These are phyloP conservation scores for Sugiyamaella japonica DNA, from an alignment of 1,139 yeast genomes.

Conservation along the genomic window DNA sequence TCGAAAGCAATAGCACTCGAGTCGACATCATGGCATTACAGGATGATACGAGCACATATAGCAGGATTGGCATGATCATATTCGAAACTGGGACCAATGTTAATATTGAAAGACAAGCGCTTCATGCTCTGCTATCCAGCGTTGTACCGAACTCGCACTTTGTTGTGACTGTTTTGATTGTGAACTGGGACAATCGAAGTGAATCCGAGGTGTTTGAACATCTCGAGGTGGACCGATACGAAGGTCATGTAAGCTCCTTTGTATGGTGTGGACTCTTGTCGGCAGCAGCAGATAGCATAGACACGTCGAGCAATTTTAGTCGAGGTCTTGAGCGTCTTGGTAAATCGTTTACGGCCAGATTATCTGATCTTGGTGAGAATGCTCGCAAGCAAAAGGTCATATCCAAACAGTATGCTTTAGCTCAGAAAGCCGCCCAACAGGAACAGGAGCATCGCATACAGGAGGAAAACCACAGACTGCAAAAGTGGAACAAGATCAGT, in stretches of 20 bases:
- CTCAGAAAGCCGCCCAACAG: conserved; percentile 9
- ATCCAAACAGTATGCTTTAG: conserved; percentile 8
- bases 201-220: conserved; percentile 9
- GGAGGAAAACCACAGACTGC: conserved; percentile 11
- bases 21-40: conserved; percentile 30
- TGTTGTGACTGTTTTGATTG: conserved; percentile 22
- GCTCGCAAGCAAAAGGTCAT: conserved; percentile 13
- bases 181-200: conserved; percentile 20
- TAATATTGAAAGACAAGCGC: conserved; percentile 21
- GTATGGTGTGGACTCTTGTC: conserved; percentile 10
- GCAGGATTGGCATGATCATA: conserved; percentile 31
- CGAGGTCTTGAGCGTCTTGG: conserved; percentile 12
- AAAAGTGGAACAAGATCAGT: conserved; percentile 15
- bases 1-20: conserved; percentile 18
- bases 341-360: conserved; percentile 13
- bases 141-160: conserved; percentile 20
- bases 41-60: conserved; percentile 27
- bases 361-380: conserved; percentile 9
- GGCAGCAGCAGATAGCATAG: neutral
- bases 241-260: neutral
- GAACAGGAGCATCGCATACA: conserved; percentile 10
- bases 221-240: neutral
- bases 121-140: conserved; percentile 25
- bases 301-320: conserved; percentile 12
- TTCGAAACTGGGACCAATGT: conserved; percentile 34